A percentile compares a stretch with the other conserved stretches of the same genome.
Conservation (phyloP, 2,329 filamentous ascomycete genomes). For the Bertia moriformis region DNA sequence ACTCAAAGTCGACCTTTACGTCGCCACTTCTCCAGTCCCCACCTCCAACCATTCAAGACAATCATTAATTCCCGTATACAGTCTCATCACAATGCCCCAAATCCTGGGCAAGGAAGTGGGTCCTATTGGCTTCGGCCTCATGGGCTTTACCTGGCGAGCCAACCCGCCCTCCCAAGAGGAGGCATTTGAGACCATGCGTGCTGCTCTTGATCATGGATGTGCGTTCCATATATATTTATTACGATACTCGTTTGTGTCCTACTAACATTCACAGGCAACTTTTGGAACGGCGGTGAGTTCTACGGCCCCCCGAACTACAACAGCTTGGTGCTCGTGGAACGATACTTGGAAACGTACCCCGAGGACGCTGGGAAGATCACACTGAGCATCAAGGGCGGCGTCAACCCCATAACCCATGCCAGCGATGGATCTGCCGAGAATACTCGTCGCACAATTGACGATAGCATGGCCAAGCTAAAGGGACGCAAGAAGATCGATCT, state of each 20-base stretch:
- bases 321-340: slow-evolving; percentile 33
- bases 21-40: no score
- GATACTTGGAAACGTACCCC: slow-evolving; percentile 39
- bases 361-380: slow-evolving; percentile 37
- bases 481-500: slow-evolving; percentile 45
- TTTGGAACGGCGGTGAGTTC: slow-evolving; percentile 36
- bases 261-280: slow-evolving; percentile 23
- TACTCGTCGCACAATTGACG: slow-evolving; percentile 41
- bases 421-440: slow-evolving; percentile 36
- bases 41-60: no score
- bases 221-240: slow-evolving; percentile 13
- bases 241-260: slow-evolving; percentile 7
- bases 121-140: slow-evolving; percentile 35
- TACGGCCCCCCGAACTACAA: slow-evolving; percentile 36
- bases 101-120: slow-evolving; percentile 29
- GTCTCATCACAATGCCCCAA: slow-evolving; percentile 14
- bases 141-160: slow-evolving; percentile 20
- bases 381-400: slow-evolving; percentile 43
- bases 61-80: no score
- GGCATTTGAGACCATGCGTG: slow-evolving; percentile 26
- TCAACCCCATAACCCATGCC: slow-evolving; percentile 15
- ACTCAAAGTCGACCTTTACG: no score
- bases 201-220: slow-evolving; percentile 17
- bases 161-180: slow-evolving; percentile 14
- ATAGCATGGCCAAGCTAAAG: slow-evolving; percentile 31